Evolutionary conservation across 768 basidiomycete species (phyloP).

Genomic region (Lactifluus subvellereus): DNA sequence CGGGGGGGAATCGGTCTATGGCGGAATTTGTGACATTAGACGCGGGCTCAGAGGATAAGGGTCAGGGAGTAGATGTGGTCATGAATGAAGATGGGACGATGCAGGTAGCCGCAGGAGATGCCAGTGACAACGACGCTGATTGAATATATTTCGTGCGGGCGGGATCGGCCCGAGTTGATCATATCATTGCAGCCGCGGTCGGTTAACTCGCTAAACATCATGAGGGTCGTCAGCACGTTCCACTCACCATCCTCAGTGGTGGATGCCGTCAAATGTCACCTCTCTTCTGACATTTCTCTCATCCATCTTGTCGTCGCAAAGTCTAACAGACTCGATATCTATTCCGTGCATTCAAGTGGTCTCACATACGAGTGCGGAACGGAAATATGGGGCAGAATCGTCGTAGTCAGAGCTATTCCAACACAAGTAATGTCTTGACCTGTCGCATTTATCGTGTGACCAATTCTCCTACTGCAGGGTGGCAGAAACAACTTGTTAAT

Average conservation of each 20-base stretch:
- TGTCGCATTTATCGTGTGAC: neutral
- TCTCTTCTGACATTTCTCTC: slow-evolving; percentile 43
- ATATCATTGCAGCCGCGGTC: too few species aligned
- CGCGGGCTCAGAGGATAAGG: slow-evolving; percentile 25
- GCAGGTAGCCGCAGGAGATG: slow-evolving; percentile 29
- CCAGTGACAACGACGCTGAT: neutral
- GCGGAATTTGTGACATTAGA: slow-evolving; percentile 44
- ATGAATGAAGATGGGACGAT: slow-evolving; percentile 61
- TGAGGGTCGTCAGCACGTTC: slow-evolving; percentile 67
- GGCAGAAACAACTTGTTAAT: slow-evolving; percentile 49
- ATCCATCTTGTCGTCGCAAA: slow-evolving; percentile 70
- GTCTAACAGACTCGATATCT: slow-evolving; percentile 60
- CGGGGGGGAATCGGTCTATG: slow-evolving; percentile 33
- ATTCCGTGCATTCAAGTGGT: slow-evolving; percentile 55
- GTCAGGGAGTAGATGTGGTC: slow-evolving; percentile 35
- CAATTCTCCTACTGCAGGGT: slow-evolving; percentile 7
- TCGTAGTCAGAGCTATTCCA: slow-evolving; percentile 50
- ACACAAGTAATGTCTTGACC: slow-evolving; percentile 39
- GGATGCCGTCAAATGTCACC: slow-evolving; percentile 59
- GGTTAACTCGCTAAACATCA: slow-evolving; percentile 20
- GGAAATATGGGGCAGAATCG: slow-evolving; percentile 66
- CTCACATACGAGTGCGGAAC: slow-evolving; percentile 52
- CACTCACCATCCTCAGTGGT: slow-evolving; percentile 70
- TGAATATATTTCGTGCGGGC: too few species aligned
- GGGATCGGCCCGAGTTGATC: neutral